These are phyloP conservation scores for Cydonia oblonga DNA, from an alignment of 331 rosid genomes.

Conservation along the genomic window DNA sequence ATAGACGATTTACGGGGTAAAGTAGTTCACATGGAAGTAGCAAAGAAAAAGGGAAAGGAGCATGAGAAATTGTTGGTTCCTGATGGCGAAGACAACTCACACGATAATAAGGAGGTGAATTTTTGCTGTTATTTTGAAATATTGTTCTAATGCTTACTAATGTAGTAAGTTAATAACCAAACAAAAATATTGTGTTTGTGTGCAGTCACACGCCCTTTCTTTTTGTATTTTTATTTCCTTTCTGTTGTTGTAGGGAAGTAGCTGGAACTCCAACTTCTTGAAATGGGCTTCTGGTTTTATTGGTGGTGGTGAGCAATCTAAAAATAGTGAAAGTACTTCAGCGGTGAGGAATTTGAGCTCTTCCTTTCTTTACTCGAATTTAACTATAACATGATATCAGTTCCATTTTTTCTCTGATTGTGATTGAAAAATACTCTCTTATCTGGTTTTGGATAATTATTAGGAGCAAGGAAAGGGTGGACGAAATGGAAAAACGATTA, in stretches of 20 bases:
- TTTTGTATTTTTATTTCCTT: neutral
- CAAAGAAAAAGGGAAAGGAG: conserved; percentile 86
- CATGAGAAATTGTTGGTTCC: conserved; percentile 68
- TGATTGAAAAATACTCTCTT: neutral
- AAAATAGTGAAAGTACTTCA: conserved; percentile 41
- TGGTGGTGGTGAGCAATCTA: conserved; percentile 50
- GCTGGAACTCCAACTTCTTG: conserved; percentile 79
- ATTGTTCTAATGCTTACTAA: neutral
- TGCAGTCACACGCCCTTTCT: neutral
- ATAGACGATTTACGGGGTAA: conserved; percentile 86
- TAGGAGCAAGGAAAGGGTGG: conserved; percentile 59
- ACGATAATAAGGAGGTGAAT: conserved; percentile 53
- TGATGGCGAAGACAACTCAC: conserved; percentile 33
- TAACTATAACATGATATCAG: neutral
- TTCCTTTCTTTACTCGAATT: neutral
- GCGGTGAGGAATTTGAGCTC: conserved; percentile 33
- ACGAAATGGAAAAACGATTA: conserved; percentile 74
- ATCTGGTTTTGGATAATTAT: neutral
- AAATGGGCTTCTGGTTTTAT: conserved; percentile 96
- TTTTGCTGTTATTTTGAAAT: conserved; percentile 1
- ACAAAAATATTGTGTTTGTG: neutral
- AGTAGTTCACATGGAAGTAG: conserved; percentile 85
- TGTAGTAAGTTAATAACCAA: neutral
- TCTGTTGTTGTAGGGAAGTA: conserved; percentile 39
- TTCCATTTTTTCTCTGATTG: neutral